These are phyloP conservation scores for Fusarium sp. DNA, from an alignment of 2,329 filamentous ascomycete species.

Conservation along the genomic window DNA sequence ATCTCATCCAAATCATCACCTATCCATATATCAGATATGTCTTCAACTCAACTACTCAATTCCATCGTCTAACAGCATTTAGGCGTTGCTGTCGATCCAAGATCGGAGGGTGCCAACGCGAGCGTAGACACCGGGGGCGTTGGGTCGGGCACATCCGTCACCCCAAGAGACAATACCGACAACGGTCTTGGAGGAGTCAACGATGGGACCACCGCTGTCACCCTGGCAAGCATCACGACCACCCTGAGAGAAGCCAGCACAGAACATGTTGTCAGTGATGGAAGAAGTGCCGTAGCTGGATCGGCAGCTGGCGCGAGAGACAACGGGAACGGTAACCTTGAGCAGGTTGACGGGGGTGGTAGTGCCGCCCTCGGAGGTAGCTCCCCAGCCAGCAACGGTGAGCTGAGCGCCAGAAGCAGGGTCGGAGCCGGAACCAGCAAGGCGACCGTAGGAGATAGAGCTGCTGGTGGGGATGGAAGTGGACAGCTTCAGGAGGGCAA, in stretches of 20 bases:
- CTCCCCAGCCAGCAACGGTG: slow-evolving; percentile 47
- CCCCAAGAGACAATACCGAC: slow-evolving; percentile 50
- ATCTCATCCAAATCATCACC: not conserved
- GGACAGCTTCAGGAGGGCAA: slow-evolving; percentile 48
- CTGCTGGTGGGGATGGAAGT: slow-evolving; percentile 23
- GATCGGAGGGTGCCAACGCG: slow-evolving; percentile 42
- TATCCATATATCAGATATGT: not conserved
- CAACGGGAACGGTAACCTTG: slow-evolving; percentile 49
- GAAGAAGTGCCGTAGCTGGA: slow-evolving; percentile 37
- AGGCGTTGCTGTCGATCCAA: slow-evolving; percentile 44
- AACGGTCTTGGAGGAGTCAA: slow-evolving; percentile 40
- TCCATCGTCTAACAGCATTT: not conserved
- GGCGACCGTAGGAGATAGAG: slow-evolving; percentile 42
- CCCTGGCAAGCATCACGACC: slow-evolving; percentile 50
- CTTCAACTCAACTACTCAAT: not conserved
- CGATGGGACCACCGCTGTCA: slow-evolving; percentile 49
- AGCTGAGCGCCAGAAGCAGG: slow-evolving; percentile 31
- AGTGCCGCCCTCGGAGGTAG: slow-evolving; percentile 27
- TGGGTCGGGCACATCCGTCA: slow-evolving; percentile 44
- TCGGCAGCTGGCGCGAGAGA: slow-evolving; percentile 45
- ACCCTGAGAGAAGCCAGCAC: slow-evolving; percentile 45
- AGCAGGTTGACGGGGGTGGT: slow-evolving; percentile 36
- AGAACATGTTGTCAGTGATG: slow-evolving; percentile 50
- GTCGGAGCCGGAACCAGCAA: slow-evolving; percentile 44
- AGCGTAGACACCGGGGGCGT: slow-evolving; percentile 46